Base-by-base conservation (phyloP, 306 rosid species). In the Cicer bijugum region DNA sequence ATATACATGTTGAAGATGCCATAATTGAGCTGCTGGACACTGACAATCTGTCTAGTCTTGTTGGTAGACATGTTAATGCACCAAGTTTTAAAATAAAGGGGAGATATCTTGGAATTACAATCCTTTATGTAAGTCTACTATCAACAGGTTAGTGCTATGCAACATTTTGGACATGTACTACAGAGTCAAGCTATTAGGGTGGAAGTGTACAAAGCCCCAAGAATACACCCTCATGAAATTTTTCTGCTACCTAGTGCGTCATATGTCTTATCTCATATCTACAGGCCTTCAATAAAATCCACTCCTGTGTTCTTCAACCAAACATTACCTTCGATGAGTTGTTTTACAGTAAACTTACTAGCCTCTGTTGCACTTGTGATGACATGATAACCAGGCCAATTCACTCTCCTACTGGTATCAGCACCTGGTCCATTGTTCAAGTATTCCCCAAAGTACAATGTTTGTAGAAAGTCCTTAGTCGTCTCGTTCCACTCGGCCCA, bases 151-250 rank as follows among this genome's bases (percentile, higher is more conserved):
- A 88, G 92, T 11, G 81, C 89, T 16, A 60, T 76, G 35, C 92
- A 83, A 81, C 89, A 80, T 67, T 91, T 83, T 70, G 97, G 98
- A 64, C 80, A 80, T 55, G 87, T 85, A 73, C 80, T 91, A 45
- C 82, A 71, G 38, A 93, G 96, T 76, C 84, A 85, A 83, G 85
- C 88, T 72, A 86, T 93, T 79, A 91, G 74, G 82, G 88, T 93
- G 63, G 98, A 93, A 85, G 97, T 91, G 72, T 93, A 93, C 81
- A 93, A 90, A 68, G 87, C 89, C 46, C 98, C 97, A 33, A 86
- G 71, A 73, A 83, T 93, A 40, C 81, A 83, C 66, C 98, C 98
- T 66, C 79, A 74, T 1, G 84, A 81, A 67, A 83, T 93, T 70
- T 91, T 86, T 78, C 91, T 93, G 72, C 84, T 88, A 71, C 98